A percentile compares a stretch with the other conserved stretches of the same genome.
Conservation (phyloP, 2,329 filamentous ascomycete species). For the Herpotrichia juniperi region DNA sequence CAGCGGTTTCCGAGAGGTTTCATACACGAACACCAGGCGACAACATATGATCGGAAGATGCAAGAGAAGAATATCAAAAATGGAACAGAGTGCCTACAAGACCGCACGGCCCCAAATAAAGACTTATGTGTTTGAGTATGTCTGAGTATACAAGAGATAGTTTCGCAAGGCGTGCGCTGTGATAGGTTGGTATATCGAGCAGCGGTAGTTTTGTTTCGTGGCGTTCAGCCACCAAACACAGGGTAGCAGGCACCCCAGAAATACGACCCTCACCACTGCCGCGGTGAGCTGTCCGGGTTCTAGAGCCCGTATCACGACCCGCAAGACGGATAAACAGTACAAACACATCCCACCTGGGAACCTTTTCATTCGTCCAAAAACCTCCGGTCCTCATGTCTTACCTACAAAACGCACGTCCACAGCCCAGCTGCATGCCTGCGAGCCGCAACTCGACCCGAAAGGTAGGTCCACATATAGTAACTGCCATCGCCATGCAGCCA, state of each 20-base stretch:
- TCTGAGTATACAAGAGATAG: not conserved
- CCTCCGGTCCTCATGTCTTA: slow-evolving; percentile 20
- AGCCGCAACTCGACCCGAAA: slow-evolving; percentile 22
- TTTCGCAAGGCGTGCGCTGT: not conserved
- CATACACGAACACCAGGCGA: not conserved
- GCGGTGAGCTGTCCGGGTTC: slow-evolving; percentile 2
- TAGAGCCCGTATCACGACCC: slow-evolving; percentile 9
- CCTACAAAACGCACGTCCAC: slow-evolving; percentile 1
- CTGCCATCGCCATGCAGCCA: slow-evolving; percentile 9
- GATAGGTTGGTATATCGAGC: slow-evolving; percentile 3
- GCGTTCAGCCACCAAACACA: slow-evolving; percentile 6
- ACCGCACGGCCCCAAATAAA: slow-evolving; percentile 1
- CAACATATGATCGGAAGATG: not conserved
- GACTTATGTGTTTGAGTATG: not conserved
- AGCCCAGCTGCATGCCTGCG: slow-evolving; percentile 12
- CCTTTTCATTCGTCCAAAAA: slow-evolving; percentile 19
- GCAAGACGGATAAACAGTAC: slow-evolving; percentile 10
- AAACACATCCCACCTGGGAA: slow-evolving; percentile 11
- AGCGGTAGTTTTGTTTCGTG: slow-evolving; percentile 4
- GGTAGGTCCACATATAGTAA: slow-evolving; percentile 20
- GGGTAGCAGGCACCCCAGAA: slow-evolving; percentile 8
- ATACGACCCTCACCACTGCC: slow-evolving; percentile 5
- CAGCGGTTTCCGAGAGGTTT: slow-evolving; percentile 5
- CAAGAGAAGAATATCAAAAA: slow-evolving; percentile 1
- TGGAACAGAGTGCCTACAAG: not conserved